Conservation (phyloP, 176 grass and related monocot species). For the Phoenix roebelenii region DNA sequence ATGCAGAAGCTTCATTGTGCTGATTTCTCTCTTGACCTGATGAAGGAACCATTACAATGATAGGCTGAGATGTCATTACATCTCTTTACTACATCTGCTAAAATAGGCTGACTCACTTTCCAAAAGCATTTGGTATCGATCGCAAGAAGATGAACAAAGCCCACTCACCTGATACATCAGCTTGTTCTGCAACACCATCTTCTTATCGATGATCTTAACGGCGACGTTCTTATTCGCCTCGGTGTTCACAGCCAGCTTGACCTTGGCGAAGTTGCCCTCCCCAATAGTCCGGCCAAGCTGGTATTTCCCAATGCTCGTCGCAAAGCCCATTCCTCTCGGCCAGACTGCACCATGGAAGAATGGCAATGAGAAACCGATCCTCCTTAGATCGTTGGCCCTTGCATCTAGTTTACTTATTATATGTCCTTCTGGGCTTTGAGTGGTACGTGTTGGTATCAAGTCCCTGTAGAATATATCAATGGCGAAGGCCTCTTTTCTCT, state of each 20-base stretch:
- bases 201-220: slow-evolving; percentile 63
- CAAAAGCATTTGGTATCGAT: no score
- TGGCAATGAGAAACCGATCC: neutral
- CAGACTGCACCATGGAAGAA: neutral
- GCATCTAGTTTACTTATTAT: no score
- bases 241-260: slow-evolving; percentile 35
- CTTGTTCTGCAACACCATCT: slow-evolving; percentile 40
- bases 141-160: neutral
- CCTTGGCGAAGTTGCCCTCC: slow-evolving; percentile 67
- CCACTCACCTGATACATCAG: slow-evolving; percentile 36
- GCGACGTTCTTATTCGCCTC: slow-evolving; percentile 39
- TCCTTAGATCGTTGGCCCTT: no score
- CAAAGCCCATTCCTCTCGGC: slow-evolving; percentile 21
- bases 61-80: no score
- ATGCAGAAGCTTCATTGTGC: slow-evolving; percentile 55
- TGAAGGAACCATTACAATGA: neutral
- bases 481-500: no score
- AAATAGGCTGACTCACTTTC: no score
- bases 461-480: no score
- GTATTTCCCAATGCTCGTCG: slow-evolving; percentile 46
- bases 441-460: no score
- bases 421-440: no score
- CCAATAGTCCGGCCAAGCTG: slow-evolving; percentile 48
- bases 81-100: no score
- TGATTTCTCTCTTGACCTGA: slow-evolving; percentile 48